phyloP scores from a whole-genome alignment of 169 alveolate species.

The Eimeria falciformis region DNA sequence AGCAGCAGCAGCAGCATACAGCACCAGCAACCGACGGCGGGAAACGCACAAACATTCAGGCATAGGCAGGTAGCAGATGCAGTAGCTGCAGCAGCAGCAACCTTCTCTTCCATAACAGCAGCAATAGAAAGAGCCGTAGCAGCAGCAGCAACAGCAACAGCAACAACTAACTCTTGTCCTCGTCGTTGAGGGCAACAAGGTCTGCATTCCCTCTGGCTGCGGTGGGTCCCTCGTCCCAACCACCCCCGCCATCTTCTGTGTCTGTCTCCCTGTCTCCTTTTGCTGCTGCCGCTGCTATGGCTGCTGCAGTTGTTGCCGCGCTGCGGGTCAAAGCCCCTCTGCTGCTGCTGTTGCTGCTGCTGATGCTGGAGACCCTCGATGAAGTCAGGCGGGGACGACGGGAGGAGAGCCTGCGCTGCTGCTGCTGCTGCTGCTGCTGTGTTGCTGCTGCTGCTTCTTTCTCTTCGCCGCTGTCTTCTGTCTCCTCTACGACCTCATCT shows the following conservation, averaged over 20 bases:
- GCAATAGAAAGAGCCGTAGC: conserved; percentile 1
- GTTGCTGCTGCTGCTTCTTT: neutral
- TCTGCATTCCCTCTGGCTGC: conserved; percentile 45
- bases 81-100: conserved; percentile 41
- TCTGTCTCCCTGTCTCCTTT: neutral
- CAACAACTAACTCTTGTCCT: conserved; percentile 54
- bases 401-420: conserved; percentile 41
- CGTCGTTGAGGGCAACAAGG: conserved; percentile 70
- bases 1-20: conserved; percentile 10
- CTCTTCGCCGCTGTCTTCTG: conserved; percentile 37
- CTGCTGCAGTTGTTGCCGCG: conserved; percentile 33
- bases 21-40: conserved; percentile 6
- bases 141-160: conserved; percentile 33
- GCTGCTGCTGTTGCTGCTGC: conserved; percentile 64
- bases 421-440: conserved; percentile 66
- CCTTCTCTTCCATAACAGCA: neutral
- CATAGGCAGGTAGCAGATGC: neutral
- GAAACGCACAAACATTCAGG: neutral
- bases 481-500: conserved; percentile 42
- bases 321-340: conserved; percentile 39
- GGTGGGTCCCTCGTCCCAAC: neutral
- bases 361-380: neutral
- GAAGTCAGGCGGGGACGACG: conserved; percentile 20
- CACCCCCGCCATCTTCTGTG: conserved; percentile 46
- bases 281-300: conserved; percentile 38